Base-by-base conservation (phyloP, 2,329 filamentous ascomycete species). In the Chalara sp. region DNA sequence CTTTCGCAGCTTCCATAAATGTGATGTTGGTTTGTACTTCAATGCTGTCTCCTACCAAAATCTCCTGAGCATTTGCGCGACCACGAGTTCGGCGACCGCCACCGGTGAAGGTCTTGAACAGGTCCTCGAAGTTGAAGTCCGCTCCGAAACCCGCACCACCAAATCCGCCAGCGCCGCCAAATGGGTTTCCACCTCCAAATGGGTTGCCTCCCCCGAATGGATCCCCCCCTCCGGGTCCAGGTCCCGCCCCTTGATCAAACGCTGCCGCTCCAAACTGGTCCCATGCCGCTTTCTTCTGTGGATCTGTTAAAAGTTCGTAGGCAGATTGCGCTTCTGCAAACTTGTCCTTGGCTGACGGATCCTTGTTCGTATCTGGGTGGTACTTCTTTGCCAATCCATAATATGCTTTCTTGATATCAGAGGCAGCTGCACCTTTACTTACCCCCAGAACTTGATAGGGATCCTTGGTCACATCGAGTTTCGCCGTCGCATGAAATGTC, bases 321-420 rank as follows among this genome's bases (percentile, higher is more conserved):
- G 93, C 89, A 32, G 87, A 81, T 69, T 99, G 93, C 49, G 95
- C 89, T 61, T 96, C 92, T 56, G 85, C 80, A 63, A 99, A 99
- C 63, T 87, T 92, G 62, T 97, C 93, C 68, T 97, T 97, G 35
- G 93, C 91, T n/a, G 75, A 79, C 3, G 88, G 69, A 61, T 97
- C 93, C 69, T 97, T 97, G 76, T 97, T 99, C 35, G 93, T 97
- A 67, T 99, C 93, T 6, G 93, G 93, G 64, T 99, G 93, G 67
- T 83, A 99, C 66, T 97, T 99, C 71, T 99, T 99, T 21, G 93
- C 93, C 53, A 97, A 76, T 47, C 91, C 89, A 67, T 99, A 99
- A 74, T 99, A 99, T 3, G 93, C 91, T 69, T 96, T 97, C 68
- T 99, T 99, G 67, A 99, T 97, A 35, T 97, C 92, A 53, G 82